Base-by-base conservation (phyloP, 78 protist genomes). In the Dictyostelium citrinum region DNA sequence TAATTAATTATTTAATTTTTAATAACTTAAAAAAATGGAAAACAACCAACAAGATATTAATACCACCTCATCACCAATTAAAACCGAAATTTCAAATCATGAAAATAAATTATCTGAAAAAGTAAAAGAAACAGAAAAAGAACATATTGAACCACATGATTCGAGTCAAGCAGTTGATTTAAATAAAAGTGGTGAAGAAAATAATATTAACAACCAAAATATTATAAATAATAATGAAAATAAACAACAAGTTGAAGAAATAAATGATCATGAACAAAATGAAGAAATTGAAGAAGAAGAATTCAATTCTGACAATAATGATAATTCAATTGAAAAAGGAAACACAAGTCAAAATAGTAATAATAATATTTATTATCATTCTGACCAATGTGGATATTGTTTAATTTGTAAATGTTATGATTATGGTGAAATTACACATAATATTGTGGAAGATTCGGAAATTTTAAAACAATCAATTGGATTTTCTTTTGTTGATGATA, bases 351-450 rank as follows among this genome's bases (percentile, higher is more conserved):
- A 49, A 49, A 55, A 55, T 1, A 20, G 5, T 6, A 55, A 55
- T 49, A 49, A 49, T 49, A 49, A 49, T 16, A 16, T 14, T 49
- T 3, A 49, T 16, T 49, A 49, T 49, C 60, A 49, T 16, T 16
- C 11, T n/a, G 72, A 64, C 0, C 49, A 71, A 31, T 71, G 78
- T 35, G 37, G 22, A 9, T 67, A 29, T 67, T 35, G 51, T 71
- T 71, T 71, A 71, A 20, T 71, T 35, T 71, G 78, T 71, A 71
- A 71, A 71, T 71, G 78, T 71, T 76, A 76, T 41, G 58, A 76
- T 8, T 76, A 76, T 76, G 82, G 82, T 7, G 45, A 17, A 24
- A 41, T 76, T 33, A 43, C 49, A 41, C 82, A 76, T 41, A 76
- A 76, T 24, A 41, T 76, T 39, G 35, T 41, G n/a, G 82, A 76